Conservation (phyloP, 2,329 filamentous ascomycete species). For the Fusarium verticillioides region DNA sequence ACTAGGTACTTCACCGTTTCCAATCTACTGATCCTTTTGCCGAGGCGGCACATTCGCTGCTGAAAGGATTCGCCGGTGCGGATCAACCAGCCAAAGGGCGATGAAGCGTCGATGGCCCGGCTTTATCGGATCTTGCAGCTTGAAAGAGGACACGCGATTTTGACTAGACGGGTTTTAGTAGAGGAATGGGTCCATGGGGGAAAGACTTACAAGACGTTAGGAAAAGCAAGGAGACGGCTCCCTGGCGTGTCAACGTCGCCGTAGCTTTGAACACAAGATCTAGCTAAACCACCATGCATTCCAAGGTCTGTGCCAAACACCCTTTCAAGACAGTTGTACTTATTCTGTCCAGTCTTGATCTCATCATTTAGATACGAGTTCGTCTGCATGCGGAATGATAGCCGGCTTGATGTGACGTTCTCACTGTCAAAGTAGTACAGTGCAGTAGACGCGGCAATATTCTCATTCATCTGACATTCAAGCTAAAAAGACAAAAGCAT, state of each 20-base stretch:
- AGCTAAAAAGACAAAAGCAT: no score
- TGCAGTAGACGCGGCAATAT: no score
- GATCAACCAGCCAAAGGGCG: not conserved
- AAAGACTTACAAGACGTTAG: not conserved
- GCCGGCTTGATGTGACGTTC: no score
- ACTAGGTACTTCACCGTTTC: rapidly evolving
- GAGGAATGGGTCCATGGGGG: rapidly evolving
- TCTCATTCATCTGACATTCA: no score
- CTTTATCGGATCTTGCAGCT: not conserved
- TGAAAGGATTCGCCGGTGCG: not conserved
- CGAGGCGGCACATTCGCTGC: not conserved
- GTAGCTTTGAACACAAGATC: not conserved
- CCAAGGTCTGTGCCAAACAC: not conserved
- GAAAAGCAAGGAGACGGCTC: not conserved
- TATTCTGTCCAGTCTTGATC: no score
- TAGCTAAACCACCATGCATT: not conserved
- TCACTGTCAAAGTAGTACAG: no score
- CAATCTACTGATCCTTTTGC: not conserved
- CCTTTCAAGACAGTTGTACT: no score
- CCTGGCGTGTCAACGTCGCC: not conserved
- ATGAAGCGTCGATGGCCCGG: not conserved
- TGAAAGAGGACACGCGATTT: not conserved
- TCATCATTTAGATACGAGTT: no score
- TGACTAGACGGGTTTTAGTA: not conserved
- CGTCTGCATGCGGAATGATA: no score